A percentile compares a stretch with the other conserved stretches of the same genome.
Evolutionary conservation across 768 basidiomycete genomes (phyloP).

Genomic region (Suillus hirtellus): DNA sequence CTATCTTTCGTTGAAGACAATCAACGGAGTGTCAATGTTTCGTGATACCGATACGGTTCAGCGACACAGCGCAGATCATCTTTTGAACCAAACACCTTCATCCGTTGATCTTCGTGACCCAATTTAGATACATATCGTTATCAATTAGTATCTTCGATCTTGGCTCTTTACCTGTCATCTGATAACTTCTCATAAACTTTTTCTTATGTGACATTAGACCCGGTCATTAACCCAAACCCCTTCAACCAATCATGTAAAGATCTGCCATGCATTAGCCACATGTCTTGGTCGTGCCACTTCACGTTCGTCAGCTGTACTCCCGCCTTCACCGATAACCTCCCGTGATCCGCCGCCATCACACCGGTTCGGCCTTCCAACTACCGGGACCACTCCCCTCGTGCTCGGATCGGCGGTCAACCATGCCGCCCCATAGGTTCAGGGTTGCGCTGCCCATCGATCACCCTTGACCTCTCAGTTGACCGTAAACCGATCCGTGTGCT

Average conservation of each 20-base stretch:
- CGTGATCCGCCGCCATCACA: background rate
- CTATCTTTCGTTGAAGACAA: background rate
- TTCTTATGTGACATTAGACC: background rate
- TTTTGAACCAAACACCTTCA: background rate
- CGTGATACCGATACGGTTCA: background rate
- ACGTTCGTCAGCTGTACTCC: no score
- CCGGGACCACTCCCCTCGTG: conserved; percentile 2
- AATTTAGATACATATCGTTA: no score
- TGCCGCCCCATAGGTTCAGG: background rate
- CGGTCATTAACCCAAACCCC: conserved; percentile 25
- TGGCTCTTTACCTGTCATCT: conserved; percentile 14
- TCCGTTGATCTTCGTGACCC: conserved; percentile 1
- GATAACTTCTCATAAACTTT: conserved; percentile 6
- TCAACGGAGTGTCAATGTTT: conserved; percentile 1
- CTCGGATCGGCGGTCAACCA: conserved; percentile 23
- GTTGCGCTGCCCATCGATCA: conserved; percentile 1
- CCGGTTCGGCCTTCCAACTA: conserved; percentile 7
- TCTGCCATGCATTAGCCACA: conserved; percentile 9
- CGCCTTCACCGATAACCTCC: conserved; percentile 1
- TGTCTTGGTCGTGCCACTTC: conserved; percentile 1
- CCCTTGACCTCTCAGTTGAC: background rate
- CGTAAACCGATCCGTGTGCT: background rate
- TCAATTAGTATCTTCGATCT: conserved; percentile 14
- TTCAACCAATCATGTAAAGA: background rate
- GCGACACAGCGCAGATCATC: background rate